These are phyloP conservation scores for Hyparrhenia diplandra DNA, from an alignment of 176 grass and related monocot species.

Conservation along the genomic window DNA sequence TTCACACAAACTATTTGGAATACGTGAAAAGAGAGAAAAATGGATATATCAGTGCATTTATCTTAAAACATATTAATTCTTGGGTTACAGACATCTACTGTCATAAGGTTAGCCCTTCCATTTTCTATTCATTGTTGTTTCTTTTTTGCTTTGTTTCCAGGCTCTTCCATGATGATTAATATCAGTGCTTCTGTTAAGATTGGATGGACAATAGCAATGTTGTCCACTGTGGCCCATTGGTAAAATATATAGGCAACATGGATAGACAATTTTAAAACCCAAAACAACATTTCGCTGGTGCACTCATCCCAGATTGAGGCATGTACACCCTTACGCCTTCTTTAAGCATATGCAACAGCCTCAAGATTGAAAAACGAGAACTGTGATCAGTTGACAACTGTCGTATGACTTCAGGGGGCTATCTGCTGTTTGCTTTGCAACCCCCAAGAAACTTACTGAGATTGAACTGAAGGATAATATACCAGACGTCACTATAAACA, in stretches of 20 bases:
- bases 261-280: not conserved
- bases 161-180: not conserved
- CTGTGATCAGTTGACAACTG: not conserved
- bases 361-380: not conserved
- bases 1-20: constrained; percentile 95
- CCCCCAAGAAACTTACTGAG: too few relatives aligned
- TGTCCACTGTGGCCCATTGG: not conserved
- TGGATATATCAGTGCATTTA: constrained; percentile 77
- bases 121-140: not conserved
- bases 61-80: constrained; percentile 86
- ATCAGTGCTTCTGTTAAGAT: not conserved
- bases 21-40: constrained; percentile 97
- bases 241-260: not conserved
- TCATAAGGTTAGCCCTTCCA: constrained; percentile 73
- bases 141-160: constrained; percentile 5
- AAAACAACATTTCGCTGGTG: not conserved
- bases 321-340: not conserved
- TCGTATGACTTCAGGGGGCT: not conserved
- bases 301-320: not conserved
- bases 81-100: constrained; percentile 94
- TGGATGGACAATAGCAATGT: not conserved
- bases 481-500: too few relatives aligned
- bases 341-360: not conserved
- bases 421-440: too few relatives aligned
- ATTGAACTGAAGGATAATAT: too few relatives aligned